Evolutionary conservation across 2,329 filamentous ascomycete genomes (phyloP), one percentile per base, ranked within the genome.

Genomic region (Dendrostoma leiphaemia): DNA sequence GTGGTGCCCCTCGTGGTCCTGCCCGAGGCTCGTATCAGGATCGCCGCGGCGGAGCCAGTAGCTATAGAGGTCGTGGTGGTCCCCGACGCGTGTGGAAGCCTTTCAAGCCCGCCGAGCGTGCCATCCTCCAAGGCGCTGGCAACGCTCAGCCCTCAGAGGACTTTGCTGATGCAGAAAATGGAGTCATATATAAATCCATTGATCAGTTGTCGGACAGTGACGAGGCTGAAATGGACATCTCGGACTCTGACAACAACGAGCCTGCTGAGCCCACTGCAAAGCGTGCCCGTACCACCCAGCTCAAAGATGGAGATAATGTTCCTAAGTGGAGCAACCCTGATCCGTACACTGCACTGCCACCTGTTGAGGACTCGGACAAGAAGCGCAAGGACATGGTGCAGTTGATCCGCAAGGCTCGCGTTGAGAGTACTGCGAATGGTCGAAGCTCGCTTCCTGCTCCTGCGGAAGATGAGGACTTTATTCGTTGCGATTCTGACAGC

Each of bases 271-370:
- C 75, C 12, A 70, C 69, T 3, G 66, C 63, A 46, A 81, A 81
- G 63, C 75, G 77, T 10, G 66, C 66, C 3, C 73, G 75, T 29
- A 56, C 50, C 13, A 29, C 67, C 4, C 59, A 64, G 15, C 67
- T 67, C 8, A 66, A 72, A n/a, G 65, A 69, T 21, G 74, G 71
- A 58, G 66, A 76, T 51, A 72, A 75, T 13, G 71, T 68, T 5
- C 91, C 91, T 3, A 91, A 89, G 69, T 97, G 93, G 93, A 96
- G 91, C 4, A 97, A 97, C 63, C 92, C 93, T 3, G 93, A 97
- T 67, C 91, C 92, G 0, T 97, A 97, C 70, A 96, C 90, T 6
- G 89, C 84, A 2, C 76, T 96, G 9, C 93, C 93, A 8, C 91
- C 91, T 6, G 83, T 86, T 0, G 88, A 91, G 51, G 78, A 76